phyloP scores from a whole-genome alignment of 805 yeast genomes.

The Saturnispora quitensis region DNA sequence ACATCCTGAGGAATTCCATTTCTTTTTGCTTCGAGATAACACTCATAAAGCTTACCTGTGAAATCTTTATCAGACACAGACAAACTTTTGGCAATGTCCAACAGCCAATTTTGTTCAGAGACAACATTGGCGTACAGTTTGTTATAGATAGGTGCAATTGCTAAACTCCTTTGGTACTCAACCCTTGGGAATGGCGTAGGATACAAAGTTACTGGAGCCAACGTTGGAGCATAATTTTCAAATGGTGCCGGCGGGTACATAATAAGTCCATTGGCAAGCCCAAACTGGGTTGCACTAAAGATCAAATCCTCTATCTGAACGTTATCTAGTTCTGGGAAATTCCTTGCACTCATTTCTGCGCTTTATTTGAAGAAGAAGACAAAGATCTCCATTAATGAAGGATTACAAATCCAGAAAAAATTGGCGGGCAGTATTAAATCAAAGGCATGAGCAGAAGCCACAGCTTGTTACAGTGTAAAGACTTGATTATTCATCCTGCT shows the following conservation, averaged over 20 bases:
- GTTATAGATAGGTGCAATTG: slow-evolving; percentile 62
- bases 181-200: slow-evolving; percentile 81
- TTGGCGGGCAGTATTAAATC: not conserved
- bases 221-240: slow-evolving; percentile 34
- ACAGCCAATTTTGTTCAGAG: slow-evolving; percentile 52
- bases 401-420: not conserved
- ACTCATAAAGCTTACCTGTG: slow-evolving; percentile 67
- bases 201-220: slow-evolving; percentile 82
- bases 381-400: slow-evolving; percentile 4
- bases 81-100: slow-evolving; percentile 42
- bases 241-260: slow-evolving; percentile 60
- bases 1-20: slow-evolving; percentile 52
- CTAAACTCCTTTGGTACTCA: slow-evolving; percentile 58
- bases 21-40: slow-evolving; percentile 41
- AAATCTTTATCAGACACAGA: slow-evolving; percentile 60
- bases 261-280: slow-evolving; percentile 69
- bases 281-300: slow-evolving; percentile 53
- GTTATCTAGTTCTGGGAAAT: slow-evolving; percentile 14
- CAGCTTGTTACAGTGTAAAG: not conserved
- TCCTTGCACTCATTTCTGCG: slow-evolving; percentile 2
- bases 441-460: not conserved
- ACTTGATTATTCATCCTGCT: too few species aligned
- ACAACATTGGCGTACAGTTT: slow-evolving; percentile 66
- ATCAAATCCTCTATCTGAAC: slow-evolving; percentile 12
- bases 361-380: not conserved